Conservation (phyloP, 768 basidiomycete species). For the Nidula microcarpa region DNA sequence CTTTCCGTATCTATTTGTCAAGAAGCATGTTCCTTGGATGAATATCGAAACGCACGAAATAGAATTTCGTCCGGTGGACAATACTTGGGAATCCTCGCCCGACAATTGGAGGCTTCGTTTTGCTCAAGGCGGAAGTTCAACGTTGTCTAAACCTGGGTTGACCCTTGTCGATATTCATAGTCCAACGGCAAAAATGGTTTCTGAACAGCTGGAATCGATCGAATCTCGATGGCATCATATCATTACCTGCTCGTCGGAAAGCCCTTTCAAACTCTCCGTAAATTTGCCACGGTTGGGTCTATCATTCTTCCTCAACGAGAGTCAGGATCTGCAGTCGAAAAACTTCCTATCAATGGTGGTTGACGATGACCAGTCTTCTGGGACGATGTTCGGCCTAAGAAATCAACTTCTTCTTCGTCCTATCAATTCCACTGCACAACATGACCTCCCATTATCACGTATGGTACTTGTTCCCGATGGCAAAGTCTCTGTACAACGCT, state of each 20-base stretch:
- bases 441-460: slow-evolving; percentile 15
- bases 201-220: slow-evolving; percentile 11
- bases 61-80: slow-evolving; percentile 25
- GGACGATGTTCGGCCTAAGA: slow-evolving; percentile 40
- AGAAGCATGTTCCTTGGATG: slow-evolving; percentile 31
- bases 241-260: slow-evolving; percentile 3
- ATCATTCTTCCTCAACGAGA: slow-evolving; percentile 30
- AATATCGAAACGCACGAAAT: slow-evolving; percentile 15
- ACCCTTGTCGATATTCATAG: slow-evolving; percentile 18
- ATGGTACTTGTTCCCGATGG: slow-evolving; percentile 38
- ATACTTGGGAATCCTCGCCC: slow-evolving; percentile 19
- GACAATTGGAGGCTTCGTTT: slow-evolving; percentile 25
- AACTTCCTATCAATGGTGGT: slow-evolving; percentile 39
- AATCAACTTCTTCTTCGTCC: slow-evolving; percentile 35
- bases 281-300: slow-evolving; percentile 36
- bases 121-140: slow-evolving; percentile 6
- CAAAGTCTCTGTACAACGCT: slow-evolving; percentile 10
- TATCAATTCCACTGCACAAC: slow-evolving; percentile 6
- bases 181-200: slow-evolving; percentile 10
- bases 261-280: slow-evolving; percentile 14
- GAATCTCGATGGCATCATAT: slow-evolving; percentile 12
- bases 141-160: slow-evolving; percentile 5
- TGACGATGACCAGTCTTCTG: slow-evolving; percentile 35
- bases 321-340: slow-evolving; percentile 29
- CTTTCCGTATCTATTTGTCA: slow-evolving; percentile 22